phyloP scores from a whole-genome alignment of 768 basidiomycete genomes.

The Auricularia sp. region DNA sequence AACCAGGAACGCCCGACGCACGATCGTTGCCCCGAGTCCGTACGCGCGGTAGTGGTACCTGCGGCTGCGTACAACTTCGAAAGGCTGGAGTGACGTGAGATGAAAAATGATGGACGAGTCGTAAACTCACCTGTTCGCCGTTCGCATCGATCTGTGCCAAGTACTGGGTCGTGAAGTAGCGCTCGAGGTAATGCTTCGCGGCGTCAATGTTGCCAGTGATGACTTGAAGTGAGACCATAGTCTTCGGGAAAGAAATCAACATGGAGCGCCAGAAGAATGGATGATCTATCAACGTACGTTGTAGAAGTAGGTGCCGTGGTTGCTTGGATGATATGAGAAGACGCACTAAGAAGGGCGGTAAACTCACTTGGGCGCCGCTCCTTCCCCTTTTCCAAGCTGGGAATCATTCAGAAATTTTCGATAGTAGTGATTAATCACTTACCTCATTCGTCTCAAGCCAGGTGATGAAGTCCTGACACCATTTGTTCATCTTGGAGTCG shows the following conservation, averaged over 20 bases:
- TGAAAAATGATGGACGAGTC: not conserved
- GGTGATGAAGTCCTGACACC: constrained; percentile 14
- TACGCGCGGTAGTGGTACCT: constrained; percentile 22
- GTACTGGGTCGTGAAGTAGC: constrained; percentile 15
- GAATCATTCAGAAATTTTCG: too few relatives aligned
- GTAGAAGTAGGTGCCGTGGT: constrained; percentile 21
- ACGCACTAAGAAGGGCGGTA: not conserved
- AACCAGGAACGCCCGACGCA: not conserved
- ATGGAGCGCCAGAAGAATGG: not conserved
- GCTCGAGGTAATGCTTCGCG: constrained; percentile 12
- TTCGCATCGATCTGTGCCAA: constrained; percentile 16
- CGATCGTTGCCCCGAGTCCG: constrained; percentile 13
- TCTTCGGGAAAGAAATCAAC: not conserved
- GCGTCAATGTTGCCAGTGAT: constrained; percentile 13
- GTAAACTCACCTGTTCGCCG: constrained; percentile 15
- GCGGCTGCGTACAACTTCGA: constrained; percentile 17
- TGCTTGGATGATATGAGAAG: constrained; percentile 9
- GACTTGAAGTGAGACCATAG: constrained; percentile 16
- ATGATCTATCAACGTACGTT: constrained; percentile 2
- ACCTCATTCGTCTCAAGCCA: constrained; percentile 13
- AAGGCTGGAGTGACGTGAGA: constrained; percentile 11
- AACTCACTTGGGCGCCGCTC: constrained; percentile 3
- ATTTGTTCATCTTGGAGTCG: constrained; percentile 14
- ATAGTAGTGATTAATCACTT: too few relatives aligned
- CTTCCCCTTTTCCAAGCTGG: constrained; percentile 4